A percentile compares a stretch with the other conserved stretches of the same genome.
phyloP scores from a whole-genome alignment of 192 early-diverging fungal genomes.

The Podila horticola region DNA sequence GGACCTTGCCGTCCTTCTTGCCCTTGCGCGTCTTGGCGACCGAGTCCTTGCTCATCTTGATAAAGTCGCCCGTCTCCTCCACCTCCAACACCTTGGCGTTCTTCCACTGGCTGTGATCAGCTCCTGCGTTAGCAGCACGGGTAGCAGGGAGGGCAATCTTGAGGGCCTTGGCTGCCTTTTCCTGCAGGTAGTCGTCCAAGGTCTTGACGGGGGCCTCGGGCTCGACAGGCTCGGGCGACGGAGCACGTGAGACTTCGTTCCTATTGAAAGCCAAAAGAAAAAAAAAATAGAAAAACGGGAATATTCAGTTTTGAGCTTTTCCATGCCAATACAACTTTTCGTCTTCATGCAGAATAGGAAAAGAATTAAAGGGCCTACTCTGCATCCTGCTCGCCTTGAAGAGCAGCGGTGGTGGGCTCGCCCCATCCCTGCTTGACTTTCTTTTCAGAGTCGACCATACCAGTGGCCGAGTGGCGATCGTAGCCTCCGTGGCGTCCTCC shows the following conservation, averaged over 20 bases:
- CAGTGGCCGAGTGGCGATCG: conserved; percentile 90
- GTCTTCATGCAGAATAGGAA: background rate
- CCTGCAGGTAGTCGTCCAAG: conserved; percentile 87
- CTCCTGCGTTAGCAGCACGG: conserved; percentile 90
- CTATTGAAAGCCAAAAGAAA: conserved; percentile 2
- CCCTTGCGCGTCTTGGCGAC: conserved; percentile 51
- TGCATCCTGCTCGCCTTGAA: conserved; percentile 62
- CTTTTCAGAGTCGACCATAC: conserved; percentile 85
- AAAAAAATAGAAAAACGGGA: background rate
- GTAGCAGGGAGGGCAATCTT: conserved; percentile 67
- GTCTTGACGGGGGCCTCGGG: conserved; percentile 87
- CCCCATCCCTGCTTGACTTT: conserved; percentile 93
- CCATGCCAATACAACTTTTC: conserved; percentile 44
- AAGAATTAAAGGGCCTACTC: conserved; percentile 42
- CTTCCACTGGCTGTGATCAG: conserved; percentile 88
- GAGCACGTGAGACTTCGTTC: conserved; percentile 50
- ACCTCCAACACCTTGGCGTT: conserved; percentile 75
- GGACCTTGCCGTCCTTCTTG: conserved; percentile 70
- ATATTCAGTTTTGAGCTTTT: conserved; percentile 41
- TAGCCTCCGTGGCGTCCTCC: conserved; percentile 67
- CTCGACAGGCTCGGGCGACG: conserved; percentile 62
- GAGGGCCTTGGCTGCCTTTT: conserved; percentile 70
- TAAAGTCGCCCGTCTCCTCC: conserved; percentile 78
- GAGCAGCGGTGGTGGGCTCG: conserved; percentile 64
- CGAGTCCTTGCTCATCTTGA: conserved; percentile 74